These are phyloP conservation scores for Adansonia rubrostipa DNA, from an alignment of 441 rosid species.

Conservation along the genomic window DNA sequence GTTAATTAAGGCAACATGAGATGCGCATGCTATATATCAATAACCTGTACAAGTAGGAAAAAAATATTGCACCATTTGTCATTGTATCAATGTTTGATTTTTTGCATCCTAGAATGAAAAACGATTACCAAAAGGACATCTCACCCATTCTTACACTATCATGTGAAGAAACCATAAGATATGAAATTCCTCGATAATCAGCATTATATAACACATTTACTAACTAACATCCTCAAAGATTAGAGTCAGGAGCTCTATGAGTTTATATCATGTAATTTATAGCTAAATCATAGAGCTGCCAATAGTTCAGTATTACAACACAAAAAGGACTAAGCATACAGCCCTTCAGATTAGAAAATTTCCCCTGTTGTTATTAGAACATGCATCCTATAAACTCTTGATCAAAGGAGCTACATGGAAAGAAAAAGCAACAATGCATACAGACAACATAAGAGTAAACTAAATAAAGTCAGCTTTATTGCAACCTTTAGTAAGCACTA, in stretches of 20 bases:
- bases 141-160: not conserved
- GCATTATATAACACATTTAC: not conserved
- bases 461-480: not conserved
- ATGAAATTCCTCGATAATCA: not conserved
- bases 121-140: not conserved
- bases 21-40: not conserved
- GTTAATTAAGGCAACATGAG: not conserved
- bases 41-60: not conserved
- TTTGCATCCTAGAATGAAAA: not conserved
- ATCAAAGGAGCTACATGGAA: not conserved
- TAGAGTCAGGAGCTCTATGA: not conserved
- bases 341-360: not conserved
- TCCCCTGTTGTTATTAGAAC: not conserved
- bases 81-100: conserved; percentile 7
- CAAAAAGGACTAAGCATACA: not conserved
- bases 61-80: not conserved
- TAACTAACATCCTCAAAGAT: not conserved
- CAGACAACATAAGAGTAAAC: not conserved
- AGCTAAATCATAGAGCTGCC: not conserved
- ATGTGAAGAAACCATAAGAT: not conserved
- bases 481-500: not conserved
- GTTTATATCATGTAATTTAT: not conserved
- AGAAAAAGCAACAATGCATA: not conserved
- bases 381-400: not conserved
- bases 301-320: not conserved